phyloP scores from a whole-genome alignment of 73 alveolate genomes.

The Stentor roeselii region DNA sequence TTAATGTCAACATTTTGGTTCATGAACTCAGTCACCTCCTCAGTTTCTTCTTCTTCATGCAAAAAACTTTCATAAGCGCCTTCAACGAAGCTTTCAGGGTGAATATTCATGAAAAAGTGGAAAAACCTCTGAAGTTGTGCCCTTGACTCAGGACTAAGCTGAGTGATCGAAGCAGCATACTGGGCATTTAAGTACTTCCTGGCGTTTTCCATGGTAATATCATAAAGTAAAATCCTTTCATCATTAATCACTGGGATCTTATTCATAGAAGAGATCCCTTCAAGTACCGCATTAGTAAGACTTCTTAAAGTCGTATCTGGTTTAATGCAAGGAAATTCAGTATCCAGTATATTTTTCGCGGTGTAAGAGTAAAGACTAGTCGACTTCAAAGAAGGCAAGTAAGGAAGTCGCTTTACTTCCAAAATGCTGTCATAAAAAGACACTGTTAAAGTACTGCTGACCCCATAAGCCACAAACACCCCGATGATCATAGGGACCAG shows the following conservation, averaged over 20 bases:
- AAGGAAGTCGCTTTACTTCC: constrained; percentile 82
- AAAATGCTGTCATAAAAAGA: constrained; percentile 83
- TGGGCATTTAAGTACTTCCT: constrained; percentile 5
- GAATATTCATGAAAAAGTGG: not conserved
- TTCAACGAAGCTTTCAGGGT: not conserved
- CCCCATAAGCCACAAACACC: constrained; percentile 70
- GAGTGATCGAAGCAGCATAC: not conserved
- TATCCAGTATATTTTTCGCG: constrained; percentile 81
- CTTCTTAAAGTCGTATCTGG: constrained; percentile 23
- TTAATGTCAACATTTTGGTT: constrained; percentile 46
- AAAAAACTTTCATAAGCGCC: not conserved
- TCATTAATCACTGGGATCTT: not conserved
- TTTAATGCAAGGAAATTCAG: constrained; percentile 39
- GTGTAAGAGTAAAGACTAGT: constrained; percentile 62
- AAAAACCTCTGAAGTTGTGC: not conserved
- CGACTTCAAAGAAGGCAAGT: constrained; percentile 80
- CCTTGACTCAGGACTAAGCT: not conserved
- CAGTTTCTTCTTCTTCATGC: not conserved
- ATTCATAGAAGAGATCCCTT: not conserved
- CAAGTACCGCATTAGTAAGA: constrained; percentile 17
- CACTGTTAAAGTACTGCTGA: constrained; percentile 72
- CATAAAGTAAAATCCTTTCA: not conserved
- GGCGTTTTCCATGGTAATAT: not conserved
- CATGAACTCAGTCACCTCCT: not conserved
- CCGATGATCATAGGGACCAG: constrained; percentile 74